phyloP scores from a whole-genome alignment of 2,329 filamentous ascomycete genomes.

The Pseudomassariella vexata region DNA sequence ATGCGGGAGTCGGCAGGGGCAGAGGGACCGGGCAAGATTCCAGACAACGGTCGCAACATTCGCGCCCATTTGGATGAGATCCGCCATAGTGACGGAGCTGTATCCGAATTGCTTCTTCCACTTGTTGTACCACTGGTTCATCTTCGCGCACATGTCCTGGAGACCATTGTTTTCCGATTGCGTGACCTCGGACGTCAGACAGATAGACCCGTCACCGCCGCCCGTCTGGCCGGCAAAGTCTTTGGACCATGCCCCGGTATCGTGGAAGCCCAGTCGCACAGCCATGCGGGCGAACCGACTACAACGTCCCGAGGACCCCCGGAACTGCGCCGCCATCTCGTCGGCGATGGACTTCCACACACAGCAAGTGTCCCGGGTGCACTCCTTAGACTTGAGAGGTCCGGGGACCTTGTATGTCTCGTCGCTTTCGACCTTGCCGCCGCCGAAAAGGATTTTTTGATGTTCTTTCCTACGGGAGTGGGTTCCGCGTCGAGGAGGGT shows the following conservation, averaged over 20 bases:
- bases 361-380: conserved; percentile 35
- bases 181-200: conserved; percentile 32
- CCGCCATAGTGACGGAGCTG: conserved; percentile 41
- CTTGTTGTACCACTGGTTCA: conserved; percentile 32
- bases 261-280: conserved; percentile 42
- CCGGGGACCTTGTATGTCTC: conserved; percentile 13
- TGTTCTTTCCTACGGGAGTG: conserved; percentile 26
- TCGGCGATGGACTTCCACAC: conserved; percentile 37
- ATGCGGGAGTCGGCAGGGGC: conserved; percentile 43
- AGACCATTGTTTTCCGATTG: conserved; percentile 42
- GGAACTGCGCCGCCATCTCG: conserved; percentile 30
- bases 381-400: conserved; percentile 17
- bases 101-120: conserved; percentile 14
- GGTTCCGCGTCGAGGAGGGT: conserved; percentile 23
- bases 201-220: conserved; percentile 41
- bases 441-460: conserved; percentile 30
- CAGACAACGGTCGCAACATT: conserved; percentile 43
- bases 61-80: conserved; percentile 48
- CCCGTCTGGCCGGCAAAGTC: conserved; percentile 25
- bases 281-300: conserved; percentile 37
- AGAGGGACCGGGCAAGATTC: conserved; percentile 35
- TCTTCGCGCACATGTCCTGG: conserved; percentile 32
- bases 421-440: conserved; percentile 17
- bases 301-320: conserved; percentile 31
- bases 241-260: conserved; percentile 38